Percentiles rank a stretch among this genome's conserved stretches.
These are phyloP conservation scores for Medicago lupulina DNA, from an alignment of 306 rosid species.

Conservation along the genomic window DNA sequence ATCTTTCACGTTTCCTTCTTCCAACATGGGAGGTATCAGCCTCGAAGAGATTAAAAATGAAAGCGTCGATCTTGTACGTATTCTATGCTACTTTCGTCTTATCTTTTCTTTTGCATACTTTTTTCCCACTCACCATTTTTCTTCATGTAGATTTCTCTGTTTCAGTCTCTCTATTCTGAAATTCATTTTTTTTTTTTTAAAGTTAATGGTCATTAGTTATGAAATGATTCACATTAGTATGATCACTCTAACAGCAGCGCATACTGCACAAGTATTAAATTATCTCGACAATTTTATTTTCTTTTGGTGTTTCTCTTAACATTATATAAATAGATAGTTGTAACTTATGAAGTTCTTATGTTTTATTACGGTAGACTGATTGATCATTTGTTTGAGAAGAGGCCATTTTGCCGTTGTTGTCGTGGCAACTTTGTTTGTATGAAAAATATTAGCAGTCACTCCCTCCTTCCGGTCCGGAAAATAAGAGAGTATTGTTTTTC, in stretches of 20 bases:
- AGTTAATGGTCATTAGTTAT: too few species aligned
- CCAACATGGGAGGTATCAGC: conserved; percentile 65
- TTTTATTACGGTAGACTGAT: too few species aligned
- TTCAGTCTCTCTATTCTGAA: not conserved
- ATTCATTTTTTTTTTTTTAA: not conserved
- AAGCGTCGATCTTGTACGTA: conserved; percentile 76
- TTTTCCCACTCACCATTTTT: not conserved
- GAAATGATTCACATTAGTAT: not conserved
- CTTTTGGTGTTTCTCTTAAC: too few species aligned
- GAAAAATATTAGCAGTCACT: too few species aligned
- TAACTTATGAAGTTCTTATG: too few species aligned
- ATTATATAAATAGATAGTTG: too few species aligned
- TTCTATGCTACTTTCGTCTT: not conserved
- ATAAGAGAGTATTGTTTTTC: too few species aligned
- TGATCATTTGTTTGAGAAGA: too few species aligned
- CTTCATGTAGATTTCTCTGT: not conserved
- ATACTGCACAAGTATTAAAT: not conserved
- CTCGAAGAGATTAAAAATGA: conserved; percentile 89
- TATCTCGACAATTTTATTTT: not conserved
- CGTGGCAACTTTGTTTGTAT: too few species aligned
- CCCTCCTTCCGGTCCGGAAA: too few species aligned
- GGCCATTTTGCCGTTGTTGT: too few species aligned
- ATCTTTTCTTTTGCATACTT: not conserved
- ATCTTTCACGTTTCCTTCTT: too few species aligned
- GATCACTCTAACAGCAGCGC: not conserved